Conservation (phyloP, 2,329 filamentous ascomycete species). For the Fusarium graminum region DNA sequence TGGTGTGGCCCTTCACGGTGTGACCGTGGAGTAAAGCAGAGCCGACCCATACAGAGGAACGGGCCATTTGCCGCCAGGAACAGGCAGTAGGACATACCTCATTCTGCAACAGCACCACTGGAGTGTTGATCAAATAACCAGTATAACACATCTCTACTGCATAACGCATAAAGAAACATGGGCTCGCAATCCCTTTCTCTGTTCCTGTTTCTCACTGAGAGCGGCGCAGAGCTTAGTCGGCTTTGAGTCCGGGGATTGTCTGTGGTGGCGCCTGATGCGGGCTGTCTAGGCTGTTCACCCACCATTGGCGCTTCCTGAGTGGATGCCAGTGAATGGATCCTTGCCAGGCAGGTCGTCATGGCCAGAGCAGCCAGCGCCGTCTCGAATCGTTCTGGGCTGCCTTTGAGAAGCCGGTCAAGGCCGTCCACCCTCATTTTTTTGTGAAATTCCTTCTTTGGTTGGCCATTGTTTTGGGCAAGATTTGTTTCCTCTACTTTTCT, state of each 20-base stretch:
- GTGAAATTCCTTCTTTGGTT: conserved; percentile 23
- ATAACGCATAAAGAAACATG: conserved; percentile 24
- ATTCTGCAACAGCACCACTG: conserved; percentile 18
- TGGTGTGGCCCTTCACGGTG: conserved; percentile 28
- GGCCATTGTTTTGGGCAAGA: conserved; percentile 5
- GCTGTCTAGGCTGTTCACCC: conserved; percentile 50
- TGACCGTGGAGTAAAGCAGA: conserved; percentile 32
- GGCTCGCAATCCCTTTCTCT: conserved; percentile 25
- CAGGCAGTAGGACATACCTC: conserved; percentile 12
- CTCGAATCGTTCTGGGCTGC: conserved; percentile 43
- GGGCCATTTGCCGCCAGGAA: conserved; percentile 36
- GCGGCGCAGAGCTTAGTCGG: conserved; percentile 45
- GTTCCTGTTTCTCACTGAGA: conserved; percentile 34
- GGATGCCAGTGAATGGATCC: conserved; percentile 48
- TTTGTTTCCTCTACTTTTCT: conserved; percentile 22
- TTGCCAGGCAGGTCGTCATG: conserved; percentile 50
- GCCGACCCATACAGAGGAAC: conserved; percentile 37
- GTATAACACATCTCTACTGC: conserved; percentile 4
- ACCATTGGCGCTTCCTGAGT: conserved; percentile 50
- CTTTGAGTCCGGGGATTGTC: conserved; percentile 49
- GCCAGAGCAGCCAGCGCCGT: conserved; percentile 48
- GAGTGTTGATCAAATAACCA: background rate
- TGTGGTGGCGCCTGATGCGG: conserved; percentile 50
- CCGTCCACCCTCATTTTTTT: conserved; percentile 33
- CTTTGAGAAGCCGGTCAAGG: conserved; percentile 41